phyloP scores from a whole-genome alignment of 495 filamentous ascomycete species.

The Tuber umbilicatum region DNA sequence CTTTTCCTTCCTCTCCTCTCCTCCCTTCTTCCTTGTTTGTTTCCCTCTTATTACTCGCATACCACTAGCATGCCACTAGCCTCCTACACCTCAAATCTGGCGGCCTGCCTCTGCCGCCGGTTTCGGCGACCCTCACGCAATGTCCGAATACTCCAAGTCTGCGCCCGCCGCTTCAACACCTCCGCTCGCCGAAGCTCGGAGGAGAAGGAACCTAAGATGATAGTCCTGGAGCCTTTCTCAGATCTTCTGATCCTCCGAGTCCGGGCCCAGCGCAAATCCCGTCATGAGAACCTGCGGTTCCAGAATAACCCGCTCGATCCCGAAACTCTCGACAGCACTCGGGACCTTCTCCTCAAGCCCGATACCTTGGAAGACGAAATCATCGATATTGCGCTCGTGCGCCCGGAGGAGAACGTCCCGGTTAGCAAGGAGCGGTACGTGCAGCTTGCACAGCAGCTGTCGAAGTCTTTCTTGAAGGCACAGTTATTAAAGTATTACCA shows the following conservation, averaged over 20 bases:
- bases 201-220: neutral
- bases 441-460: conserved; percentile 28
- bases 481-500: conserved; percentile 32
- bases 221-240: neutral
- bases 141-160: conserved; percentile 7
- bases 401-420: conserved; percentile 6
- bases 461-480: conserved; percentile 20
- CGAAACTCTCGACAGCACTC: conserved; percentile 19
- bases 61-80: neutral
- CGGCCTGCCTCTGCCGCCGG: conserved; percentile 28
- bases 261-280: conserved; percentile 12
- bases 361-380: conserved; percentile 22
- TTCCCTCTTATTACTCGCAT: neutral
- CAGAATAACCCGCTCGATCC: neutral
- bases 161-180: conserved; percentile 4
- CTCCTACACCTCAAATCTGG: conserved; percentile 11
- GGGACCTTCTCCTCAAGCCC: conserved; percentile 12
- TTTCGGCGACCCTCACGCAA: conserved; percentile 23
- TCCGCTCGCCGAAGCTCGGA: conserved; percentile 3
- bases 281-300: conserved; percentile 5
- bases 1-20: neutral
- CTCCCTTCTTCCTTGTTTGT: neutral
- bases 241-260: conserved; percentile 31
- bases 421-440: conserved; percentile 34
- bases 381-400: conserved; percentile 32